phyloP scores from a whole-genome alignment of 2,329 filamentous ascomycete genomes.

The Atkinsonella hypoxylon region DNA sequence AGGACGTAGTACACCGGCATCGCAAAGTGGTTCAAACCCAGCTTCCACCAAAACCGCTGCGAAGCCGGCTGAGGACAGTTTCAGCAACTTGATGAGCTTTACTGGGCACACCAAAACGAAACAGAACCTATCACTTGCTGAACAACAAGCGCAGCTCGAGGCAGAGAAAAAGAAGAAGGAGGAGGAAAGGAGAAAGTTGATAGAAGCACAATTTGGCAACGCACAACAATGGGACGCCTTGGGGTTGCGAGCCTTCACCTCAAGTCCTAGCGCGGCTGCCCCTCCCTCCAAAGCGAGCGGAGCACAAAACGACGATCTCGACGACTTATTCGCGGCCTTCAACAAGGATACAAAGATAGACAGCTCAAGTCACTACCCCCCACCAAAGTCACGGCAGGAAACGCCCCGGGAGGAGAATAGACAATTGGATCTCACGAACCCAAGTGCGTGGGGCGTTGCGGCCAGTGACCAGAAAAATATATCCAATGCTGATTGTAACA shows the following conservation, averaged over 20 bases:
- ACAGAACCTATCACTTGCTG: constrained; percentile 64
- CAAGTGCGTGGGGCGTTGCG: constrained; percentile 36
- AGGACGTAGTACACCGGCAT: constrained; percentile 42
- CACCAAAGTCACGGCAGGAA: constrained; percentile 31
- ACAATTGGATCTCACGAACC: constrained; percentile 37
- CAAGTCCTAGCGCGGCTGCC: constrained; percentile 18
- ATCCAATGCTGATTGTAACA: constrained; percentile 13
- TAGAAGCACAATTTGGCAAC: constrained; percentile 68
- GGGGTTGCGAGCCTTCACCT: constrained; percentile 40
- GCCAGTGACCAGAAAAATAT: constrained; percentile 10
- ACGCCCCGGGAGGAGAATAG: constrained; percentile 31
- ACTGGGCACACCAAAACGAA: constrained; percentile 36
- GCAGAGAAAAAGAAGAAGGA: constrained; percentile 60
- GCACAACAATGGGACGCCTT: constrained; percentile 66
- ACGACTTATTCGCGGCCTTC: constrained; percentile 57
- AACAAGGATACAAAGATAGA: constrained; percentile 55
- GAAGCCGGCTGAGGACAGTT: constrained; percentile 57
- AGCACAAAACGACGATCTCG: constrained; percentile 27
- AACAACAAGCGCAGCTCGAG: constrained; percentile 59
- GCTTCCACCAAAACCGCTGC: constrained; percentile 28
- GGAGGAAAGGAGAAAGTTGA: constrained; percentile 56
- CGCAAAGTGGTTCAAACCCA: constrained; percentile 31
- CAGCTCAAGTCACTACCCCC: constrained; percentile 52
- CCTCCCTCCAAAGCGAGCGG: constrained; percentile 10
- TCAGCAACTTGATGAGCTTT: constrained; percentile 62